Conservation (phyloP, 441 rosid genomes). For the Gossypium gossypioides region DNA sequence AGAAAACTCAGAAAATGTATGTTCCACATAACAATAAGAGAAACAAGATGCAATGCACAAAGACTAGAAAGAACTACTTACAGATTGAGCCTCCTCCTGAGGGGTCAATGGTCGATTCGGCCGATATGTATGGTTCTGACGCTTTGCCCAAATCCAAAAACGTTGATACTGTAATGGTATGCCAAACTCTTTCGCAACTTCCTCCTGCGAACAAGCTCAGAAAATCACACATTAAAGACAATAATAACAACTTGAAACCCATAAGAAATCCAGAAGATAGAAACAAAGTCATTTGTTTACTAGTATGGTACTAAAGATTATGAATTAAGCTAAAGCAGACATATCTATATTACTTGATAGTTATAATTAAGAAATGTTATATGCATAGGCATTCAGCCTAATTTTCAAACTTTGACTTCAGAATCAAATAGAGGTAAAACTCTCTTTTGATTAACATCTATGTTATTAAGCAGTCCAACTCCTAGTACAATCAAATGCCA, state of each 20-base stretch:
- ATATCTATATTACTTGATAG: not conserved
- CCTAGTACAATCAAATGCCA: not conserved
- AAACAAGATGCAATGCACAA: not conserved
- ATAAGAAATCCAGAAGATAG: not conserved
- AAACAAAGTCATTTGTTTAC: slow-evolving; percentile 3
- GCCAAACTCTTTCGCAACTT: slow-evolving; percentile 84
- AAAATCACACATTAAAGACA: slow-evolving; percentile 1
- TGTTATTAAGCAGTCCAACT: not conserved
- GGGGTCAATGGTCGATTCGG: slow-evolving; percentile 80
- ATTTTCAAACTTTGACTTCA: not conserved
- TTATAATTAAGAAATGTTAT: not conserved
- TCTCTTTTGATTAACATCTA: not conserved
- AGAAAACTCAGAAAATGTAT: not conserved
- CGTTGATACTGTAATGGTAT: slow-evolving; percentile 77
- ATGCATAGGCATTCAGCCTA: not conserved
- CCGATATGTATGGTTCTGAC: slow-evolving; percentile 94
- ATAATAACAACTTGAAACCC: not conserved
- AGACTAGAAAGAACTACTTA: slow-evolving; percentile 23
- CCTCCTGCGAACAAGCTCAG: slow-evolving; percentile 51
- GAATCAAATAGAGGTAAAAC: not conserved
- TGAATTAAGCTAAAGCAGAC: not conserved
- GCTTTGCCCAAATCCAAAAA: slow-evolving; percentile 95
- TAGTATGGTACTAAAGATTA: not conserved
- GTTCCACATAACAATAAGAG: not conserved
- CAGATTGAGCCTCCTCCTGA: slow-evolving; percentile 77